These are phyloP conservation scores for Ustilago tritici DNA, from an alignment of 1,284 basidiomycete species.

Conservation along the genomic window DNA sequence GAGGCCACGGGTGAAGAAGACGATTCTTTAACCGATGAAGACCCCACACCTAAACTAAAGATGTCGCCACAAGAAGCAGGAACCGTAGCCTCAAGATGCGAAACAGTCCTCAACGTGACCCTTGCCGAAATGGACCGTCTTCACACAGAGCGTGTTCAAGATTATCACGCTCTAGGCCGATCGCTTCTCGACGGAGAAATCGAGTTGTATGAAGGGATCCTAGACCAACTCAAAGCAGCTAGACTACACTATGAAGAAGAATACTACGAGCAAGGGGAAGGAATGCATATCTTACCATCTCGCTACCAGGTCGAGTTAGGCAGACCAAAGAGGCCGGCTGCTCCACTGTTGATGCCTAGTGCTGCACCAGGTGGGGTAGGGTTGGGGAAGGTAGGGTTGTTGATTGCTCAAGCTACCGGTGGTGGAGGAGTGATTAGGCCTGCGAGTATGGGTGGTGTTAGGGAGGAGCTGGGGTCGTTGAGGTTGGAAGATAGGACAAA, in stretches of 20 bases:
- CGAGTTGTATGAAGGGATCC: constrained; percentile 48
- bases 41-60: not conserved
- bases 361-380: constrained; percentile 22
- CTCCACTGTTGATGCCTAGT: constrained; percentile 40
- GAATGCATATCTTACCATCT: constrained; percentile 25
- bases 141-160: constrained; percentile 56
- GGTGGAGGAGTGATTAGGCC: constrained; percentile 23
- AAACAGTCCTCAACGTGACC: constrained; percentile 86
- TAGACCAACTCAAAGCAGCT: constrained; percentile 40
- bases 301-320: constrained; percentile 34
- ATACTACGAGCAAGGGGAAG: constrained; percentile 37
- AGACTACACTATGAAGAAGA: constrained; percentile 40
- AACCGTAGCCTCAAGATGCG: constrained; percentile 79
- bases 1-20: constrained; percentile 68
- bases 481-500: not conserved
- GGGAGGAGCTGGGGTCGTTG: not conserved
- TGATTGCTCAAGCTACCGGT: constrained; percentile 25
- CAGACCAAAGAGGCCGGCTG: constrained; percentile 18
- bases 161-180: constrained; percentile 51
- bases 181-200: constrained; percentile 54
- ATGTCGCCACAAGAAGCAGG: constrained; percentile 29
- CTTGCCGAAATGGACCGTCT: constrained; percentile 83
- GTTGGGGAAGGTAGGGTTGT: constrained; percentile 12
- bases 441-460: constrained; percentile 10
- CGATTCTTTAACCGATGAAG: constrained; percentile 15